phyloP scores from a whole-genome alignment of 352 stramenopile genomes.

The Phytophthora fragariae region DNA sequence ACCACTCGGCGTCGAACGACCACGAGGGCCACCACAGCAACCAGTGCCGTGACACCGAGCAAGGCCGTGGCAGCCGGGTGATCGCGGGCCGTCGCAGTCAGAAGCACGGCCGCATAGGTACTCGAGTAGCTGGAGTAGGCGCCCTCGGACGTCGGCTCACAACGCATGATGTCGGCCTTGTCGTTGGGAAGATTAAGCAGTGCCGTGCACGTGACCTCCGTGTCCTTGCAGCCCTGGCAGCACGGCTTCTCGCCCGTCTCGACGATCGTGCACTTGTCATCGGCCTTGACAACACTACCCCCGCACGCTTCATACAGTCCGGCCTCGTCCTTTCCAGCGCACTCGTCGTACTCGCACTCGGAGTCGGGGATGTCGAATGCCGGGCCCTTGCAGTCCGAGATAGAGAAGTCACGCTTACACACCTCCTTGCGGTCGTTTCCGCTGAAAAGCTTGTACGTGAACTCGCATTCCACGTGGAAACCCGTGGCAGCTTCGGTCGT shows the following conservation, averaged over 20 bases:
- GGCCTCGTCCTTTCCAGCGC: constrained; percentile 33
- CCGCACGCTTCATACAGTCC: constrained; percentile 63
- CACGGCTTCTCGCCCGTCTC: constrained; percentile 43
- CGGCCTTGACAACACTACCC: constrained; percentile 37
- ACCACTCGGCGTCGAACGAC: constrained; percentile 47
- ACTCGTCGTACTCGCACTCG: constrained; percentile 51
- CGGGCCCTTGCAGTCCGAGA: constrained; percentile 68
- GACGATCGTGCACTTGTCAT: constrained; percentile 36
- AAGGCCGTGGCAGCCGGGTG: constrained; percentile 43
- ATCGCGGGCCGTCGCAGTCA: constrained; percentile 35
- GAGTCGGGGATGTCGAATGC: constrained; percentile 54
- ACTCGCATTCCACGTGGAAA: constrained; percentile 60
- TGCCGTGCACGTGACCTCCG: constrained; percentile 45
- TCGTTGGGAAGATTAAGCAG: constrained; percentile 52
- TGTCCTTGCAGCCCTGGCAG: constrained; percentile 51
- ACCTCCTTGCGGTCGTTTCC: constrained; percentile 32
- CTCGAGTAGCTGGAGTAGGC: constrained; percentile 25
- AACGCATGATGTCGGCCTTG: constrained; percentile 65
- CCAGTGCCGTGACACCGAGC: constrained; percentile 46
- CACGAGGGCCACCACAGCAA: constrained; percentile 62
- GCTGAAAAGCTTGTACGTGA: constrained; percentile 58
- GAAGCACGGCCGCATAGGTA: constrained; percentile 29
- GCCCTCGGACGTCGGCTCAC: constrained; percentile 37
- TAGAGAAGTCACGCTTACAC: constrained; percentile 53
- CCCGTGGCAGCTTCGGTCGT: constrained; percentile 47